Evolutionary conservation across 2,329 filamentous ascomycete species (phyloP).

Genomic region (Aspergillus alliaceus): DNA sequence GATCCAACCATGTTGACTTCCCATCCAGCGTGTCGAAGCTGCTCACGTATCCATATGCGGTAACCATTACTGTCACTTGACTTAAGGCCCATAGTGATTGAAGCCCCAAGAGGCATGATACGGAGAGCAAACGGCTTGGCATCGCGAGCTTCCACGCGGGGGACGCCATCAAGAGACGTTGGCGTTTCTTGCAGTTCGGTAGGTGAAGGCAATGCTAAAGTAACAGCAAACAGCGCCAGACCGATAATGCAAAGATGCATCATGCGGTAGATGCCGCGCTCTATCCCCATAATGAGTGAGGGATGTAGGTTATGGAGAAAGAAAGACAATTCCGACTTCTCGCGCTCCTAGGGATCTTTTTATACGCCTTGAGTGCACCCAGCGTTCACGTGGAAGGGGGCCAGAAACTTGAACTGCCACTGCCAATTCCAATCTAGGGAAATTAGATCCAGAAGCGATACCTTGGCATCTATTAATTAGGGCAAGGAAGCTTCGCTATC

Average conservation of each 20-base stretch:
- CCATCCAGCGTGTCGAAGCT: constrained; percentile 6
- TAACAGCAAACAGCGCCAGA: neutral
- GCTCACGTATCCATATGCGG: constrained; percentile 6
- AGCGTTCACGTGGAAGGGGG: neutral
- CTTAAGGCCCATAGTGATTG: constrained; percentile 7
- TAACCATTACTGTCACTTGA: constrained; percentile 11
- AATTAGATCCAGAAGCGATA: no score
- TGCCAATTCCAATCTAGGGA: no score
- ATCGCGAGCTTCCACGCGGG: neutral
- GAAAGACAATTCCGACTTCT: neutral
- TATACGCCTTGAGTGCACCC: neutral
- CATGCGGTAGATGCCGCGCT: neutral
- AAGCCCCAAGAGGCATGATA: constrained; percentile 13
- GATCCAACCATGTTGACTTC: constrained; percentile 15
- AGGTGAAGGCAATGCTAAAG: neutral
- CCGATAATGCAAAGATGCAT: neutral
- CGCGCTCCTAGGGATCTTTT: neutral
- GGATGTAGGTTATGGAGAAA: neutral
- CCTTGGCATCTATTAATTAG: no score
- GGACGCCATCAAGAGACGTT: neutral
- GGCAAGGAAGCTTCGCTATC: no score
- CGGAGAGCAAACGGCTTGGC: neutral
- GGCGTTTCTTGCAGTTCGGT: neutral
- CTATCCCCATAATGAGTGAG: neutral
- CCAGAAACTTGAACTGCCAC: no score